Base-by-base conservation (phyloP, 1,139 yeast species). In the Candida glucosophila region DNA sequence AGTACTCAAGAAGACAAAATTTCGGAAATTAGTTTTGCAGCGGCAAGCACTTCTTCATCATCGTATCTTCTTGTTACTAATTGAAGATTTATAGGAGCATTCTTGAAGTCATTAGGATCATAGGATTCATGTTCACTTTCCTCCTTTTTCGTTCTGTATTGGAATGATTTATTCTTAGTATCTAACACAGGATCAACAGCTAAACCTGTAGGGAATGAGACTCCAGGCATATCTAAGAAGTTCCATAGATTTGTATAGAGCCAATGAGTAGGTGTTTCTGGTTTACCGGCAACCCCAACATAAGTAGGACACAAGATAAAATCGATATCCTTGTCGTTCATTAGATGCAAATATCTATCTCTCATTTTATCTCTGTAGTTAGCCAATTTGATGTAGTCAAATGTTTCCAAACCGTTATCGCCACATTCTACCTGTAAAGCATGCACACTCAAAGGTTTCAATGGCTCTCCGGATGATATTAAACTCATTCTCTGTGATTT, bases 81-180 rank as follows among this genome's bases (percentile, higher is more conserved):
- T 41, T 70, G 77, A 37, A 70, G 47, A 22, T 58, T 59, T 31
- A 72, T 68, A 19, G 77, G 77, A 4, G 76, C 77, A 24, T 63
- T 70, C 22, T 46, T 47, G 36, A 65, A 67, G 28, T 58, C 51
- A 17, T 49, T 55, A 1, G 67, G 63, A 12, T 23, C 33, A 17
- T 29, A 29, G 8, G 14, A 17, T 14, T 29, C 33, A 9, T 20
- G 16, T 14, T 29, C 23, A 10, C 31, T 33, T n/a, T n/a, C n/a
- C n/a, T n/a, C n/a, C n/a, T n/a, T n/a, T n/a, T n/a, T n/a, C n/a
- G n/a, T n/a, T 18, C 27, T 17, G 6, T 33, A 28, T 12, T 23
- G 22, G 24, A 20, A 29, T 7, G 18, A 9, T 5, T 5, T 14
- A 19, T 25, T 29, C 10, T 13, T 21, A 14, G 17, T 16, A 19